phyloP scores from a whole-genome alignment of 1,284 basidiomycete species.

The Cryptococcus sp. region DNA sequence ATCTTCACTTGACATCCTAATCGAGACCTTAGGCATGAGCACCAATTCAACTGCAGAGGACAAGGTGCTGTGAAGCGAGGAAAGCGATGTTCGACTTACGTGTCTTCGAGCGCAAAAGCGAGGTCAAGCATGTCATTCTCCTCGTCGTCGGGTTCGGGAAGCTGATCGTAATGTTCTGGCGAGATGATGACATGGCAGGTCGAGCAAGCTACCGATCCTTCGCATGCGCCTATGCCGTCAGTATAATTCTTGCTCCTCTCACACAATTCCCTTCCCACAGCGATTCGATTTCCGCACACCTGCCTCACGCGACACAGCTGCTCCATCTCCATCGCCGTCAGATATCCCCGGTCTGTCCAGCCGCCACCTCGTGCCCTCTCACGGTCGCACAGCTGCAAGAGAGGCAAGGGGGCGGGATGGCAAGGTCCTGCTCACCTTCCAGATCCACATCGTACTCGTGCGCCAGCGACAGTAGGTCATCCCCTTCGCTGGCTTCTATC shows the following conservation, averaged over 20 bases:
- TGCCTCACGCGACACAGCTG: background rate
- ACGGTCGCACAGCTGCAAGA: too few species aligned
- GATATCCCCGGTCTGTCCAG: background rate
- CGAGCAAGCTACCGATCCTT: conserved; percentile 93
- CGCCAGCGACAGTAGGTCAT: conserved; percentile 83
- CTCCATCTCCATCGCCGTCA: background rate
- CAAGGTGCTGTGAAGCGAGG: too few species aligned
- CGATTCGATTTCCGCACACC: background rate
- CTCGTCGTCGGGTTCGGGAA: conserved; percentile 91
- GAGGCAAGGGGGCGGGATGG: background rate
- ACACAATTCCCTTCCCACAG: background rate
- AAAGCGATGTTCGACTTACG: too few species aligned
- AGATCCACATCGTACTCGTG: conserved; percentile 96
- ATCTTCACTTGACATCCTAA: conserved; percentile 75
- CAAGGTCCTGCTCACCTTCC: conserved; percentile 70
- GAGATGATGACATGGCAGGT: conserved; percentile 94
- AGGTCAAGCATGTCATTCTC: conserved; percentile 99
- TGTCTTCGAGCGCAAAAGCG: conserved; percentile 94
- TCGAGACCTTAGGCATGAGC: conserved; percentile 50
- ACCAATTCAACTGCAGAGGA: too few species aligned
- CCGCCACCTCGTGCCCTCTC: too few species aligned
- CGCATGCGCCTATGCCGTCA: conserved; percentile 70
- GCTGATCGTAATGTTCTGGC: conserved; percentile 71
- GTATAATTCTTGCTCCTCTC: background rate
- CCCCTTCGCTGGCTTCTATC: conserved; percentile 87